Conservation (phyloP, 2,329 filamentous ascomycete species). For the Curvularia eragrostidis region DNA sequence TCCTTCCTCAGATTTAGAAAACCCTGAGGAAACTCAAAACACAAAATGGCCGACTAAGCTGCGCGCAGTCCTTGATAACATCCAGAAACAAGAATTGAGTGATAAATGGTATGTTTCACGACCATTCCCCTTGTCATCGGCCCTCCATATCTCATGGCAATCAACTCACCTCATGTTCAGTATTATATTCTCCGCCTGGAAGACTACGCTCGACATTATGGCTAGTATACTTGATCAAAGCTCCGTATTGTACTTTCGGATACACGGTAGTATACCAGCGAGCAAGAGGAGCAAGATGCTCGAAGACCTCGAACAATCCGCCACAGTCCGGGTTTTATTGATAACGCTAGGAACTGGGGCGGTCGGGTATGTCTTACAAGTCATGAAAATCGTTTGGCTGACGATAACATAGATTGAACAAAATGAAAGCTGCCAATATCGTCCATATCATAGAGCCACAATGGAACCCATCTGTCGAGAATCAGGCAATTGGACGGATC, state of each 20-base stretch:
- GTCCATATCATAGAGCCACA: conserved; percentile 62
- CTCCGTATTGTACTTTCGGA: conserved; percentile 4
- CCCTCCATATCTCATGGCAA: too few relatives aligned
- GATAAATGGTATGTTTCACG: neutral
- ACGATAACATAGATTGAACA: conserved; percentile 46
- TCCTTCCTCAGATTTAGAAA: neutral
- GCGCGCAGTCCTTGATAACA: neutral
- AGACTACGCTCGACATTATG: neutral
- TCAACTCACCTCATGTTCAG: neutral
- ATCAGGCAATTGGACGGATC: conserved; percentile 60
- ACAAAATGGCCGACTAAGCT: neutral
- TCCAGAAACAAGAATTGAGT: neutral
- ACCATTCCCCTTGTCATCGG: neutral
- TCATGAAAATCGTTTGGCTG: neutral
- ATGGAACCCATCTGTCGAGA: conserved; percentile 63
- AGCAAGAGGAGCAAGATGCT: conserved; percentile 47
- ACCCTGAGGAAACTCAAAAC: neutral
- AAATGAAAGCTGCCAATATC: conserved; percentile 57
- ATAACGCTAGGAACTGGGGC: conserved; percentile 63
- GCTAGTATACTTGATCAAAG: neutral
- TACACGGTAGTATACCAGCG: neutral
- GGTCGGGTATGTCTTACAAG: conserved; percentile 51
- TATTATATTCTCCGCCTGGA: conserved; percentile 1
- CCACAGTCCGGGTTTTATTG: conserved; percentile 51
- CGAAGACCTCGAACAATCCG: conserved; percentile 44